Percentiles rank a stretch among this genome's conserved stretches.
Evolutionary conservation across 2,329 filamentous ascomycete species (phyloP).

Genomic region (Tolypocladium endophyticum): DNA sequence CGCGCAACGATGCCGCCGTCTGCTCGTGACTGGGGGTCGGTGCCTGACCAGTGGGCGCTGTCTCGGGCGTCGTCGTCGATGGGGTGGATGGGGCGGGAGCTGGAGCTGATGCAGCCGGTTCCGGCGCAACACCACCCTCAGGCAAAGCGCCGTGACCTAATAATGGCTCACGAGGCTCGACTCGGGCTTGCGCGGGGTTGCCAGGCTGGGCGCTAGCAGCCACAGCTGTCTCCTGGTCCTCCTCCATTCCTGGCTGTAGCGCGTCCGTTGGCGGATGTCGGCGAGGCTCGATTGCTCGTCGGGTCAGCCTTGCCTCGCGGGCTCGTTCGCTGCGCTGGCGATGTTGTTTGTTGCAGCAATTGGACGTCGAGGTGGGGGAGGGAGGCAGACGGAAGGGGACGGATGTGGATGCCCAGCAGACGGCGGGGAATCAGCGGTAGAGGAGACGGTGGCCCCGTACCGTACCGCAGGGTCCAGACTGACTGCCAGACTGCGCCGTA

Average conservation of each 20-base stretch:
- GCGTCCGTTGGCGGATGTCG: not conserved
- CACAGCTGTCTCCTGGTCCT: constrained; percentile 2
- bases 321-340: not conserved
- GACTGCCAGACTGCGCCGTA: not conserved
- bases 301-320: not conserved
- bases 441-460: not conserved
- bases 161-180: constrained; percentile 9
- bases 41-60: not conserved
- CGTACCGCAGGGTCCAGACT: not conserved
- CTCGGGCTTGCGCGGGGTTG: constrained; percentile 8
- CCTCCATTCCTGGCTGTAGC: constrained; percentile 5
- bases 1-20: constrained; percentile 8
- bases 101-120: not conserved
- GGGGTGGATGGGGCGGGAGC: constrained; percentile 1
- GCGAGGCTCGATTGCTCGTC: not conserved
- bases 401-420: not conserved
- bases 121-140: not conserved
- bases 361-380: not conserved
- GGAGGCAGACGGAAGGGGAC: not conserved
- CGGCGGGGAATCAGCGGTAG: not conserved
- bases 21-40: constrained; percentile 1
- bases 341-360: not conserved
- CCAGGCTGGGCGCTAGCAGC: constrained; percentile 5
- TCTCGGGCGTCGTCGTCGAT: not conserved
- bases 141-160: not conserved